Evolutionary conservation across 768 basidiomycete genomes (phyloP), one percentile per base, ranked within the genome.

Genomic region (Peribolospora baueri): DNA sequence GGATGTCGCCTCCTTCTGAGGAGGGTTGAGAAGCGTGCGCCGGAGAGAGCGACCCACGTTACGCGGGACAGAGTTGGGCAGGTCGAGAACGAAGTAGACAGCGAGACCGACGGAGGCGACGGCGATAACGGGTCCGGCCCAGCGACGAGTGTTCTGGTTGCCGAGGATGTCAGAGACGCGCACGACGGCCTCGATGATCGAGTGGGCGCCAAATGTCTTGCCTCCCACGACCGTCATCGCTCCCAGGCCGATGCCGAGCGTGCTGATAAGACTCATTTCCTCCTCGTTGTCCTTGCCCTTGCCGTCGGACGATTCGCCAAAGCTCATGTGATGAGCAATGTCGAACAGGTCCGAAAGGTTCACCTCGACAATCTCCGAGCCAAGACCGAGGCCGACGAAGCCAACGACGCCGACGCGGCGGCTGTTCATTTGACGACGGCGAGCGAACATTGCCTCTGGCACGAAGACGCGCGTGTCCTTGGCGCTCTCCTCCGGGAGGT

Each of bases 371-470:
- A 90, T 72, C 50, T 87, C 84, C 1, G 75, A 65, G 54, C 84
- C 80, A 58, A 79, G 75, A 3, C 82, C 78, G 14, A 91, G 59
- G 7, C 62, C 75, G 53, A 83, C 81, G 53, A 86, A 77, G 36
- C 84, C 83, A 5, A 95, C 77, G 37, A 85, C 84, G 61, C 86
- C 82, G 48, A 83, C 80, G 47, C 82, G 80, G 67, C 53, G 59
- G 40, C 61, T 64, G 55, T 65, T 62, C 60, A 64, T 62, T 6
- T 73, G 67, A 39, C 69, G 65, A 36, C 71, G 72, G 47, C 74
- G 68, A 54, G 76, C 77, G 70, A 97, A 98, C 93, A 98, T 97
- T 10, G 86, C 91, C 65, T 91, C 82, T n/a, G 91, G 85, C 71
- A 84, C 78, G 73, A 98, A 98, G 9, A 91, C 77, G 38, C 85